Evolutionary conservation across 768 basidiomycete genomes (phyloP), one percentile per base, ranked within the genome.

Genomic region (Phanerodontia chrysosporium): DNA sequence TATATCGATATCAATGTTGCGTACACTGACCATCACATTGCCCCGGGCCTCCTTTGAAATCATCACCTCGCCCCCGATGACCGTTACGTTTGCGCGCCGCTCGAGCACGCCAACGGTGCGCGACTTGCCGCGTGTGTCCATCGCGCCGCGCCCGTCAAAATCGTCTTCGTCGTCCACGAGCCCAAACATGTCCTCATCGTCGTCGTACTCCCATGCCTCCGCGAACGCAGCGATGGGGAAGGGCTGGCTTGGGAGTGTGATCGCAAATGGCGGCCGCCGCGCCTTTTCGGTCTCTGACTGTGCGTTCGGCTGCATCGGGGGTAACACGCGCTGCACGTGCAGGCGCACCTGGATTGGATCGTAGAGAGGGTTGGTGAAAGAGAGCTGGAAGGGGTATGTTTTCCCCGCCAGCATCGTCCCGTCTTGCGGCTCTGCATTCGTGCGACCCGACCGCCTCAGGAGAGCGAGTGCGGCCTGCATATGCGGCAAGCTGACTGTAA

Each of bases 121-220:
- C 42, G 72, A 69, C 69, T 74, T 76, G 46, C 75, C 71, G 42
- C 76, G 75, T 42, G 77, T 71, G 27, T 75, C 83, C 67, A 76
- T 73, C 68, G 28, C 6, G 0, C 62, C 65, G 16, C 45, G 55
- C 22, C 67, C 72, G 21, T 70, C 72, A n/a, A 71, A 59, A 28
- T 75, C 75, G 22, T 75, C 74, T n/a, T 28, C 46, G 4, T 42
- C 39, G 6, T 74, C 75, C 30, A 81, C 80, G 13, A 77, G 76
- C 36, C 82, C 84, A 65, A 88, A 87, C 89, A 92, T 90, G 45
- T 80, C 81, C 48, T 76, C 94, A 58, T 96, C 94, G 59, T 95
- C 95, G 55, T 97, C 96, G 62, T 95, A 97, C 71, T 98, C 95
- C 96, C 96, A 98, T 32, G 92, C 93, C 70, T 98, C 97, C 18